Base-by-base conservation (phyloP, 2,329 filamentous ascomycete species). In the Alternaria postmessia region DNA sequence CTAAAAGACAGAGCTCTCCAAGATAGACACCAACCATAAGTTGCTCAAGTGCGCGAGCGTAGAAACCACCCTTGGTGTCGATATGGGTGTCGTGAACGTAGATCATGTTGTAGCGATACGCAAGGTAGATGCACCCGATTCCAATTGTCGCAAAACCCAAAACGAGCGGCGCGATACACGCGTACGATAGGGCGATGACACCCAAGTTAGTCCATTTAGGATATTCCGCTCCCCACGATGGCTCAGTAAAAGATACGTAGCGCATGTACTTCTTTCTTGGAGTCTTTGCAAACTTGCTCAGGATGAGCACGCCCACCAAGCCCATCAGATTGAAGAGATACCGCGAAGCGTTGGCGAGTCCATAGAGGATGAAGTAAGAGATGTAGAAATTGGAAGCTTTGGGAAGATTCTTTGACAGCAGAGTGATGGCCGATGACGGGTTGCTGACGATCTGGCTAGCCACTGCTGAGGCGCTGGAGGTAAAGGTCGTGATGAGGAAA, bases 371-470 rank as follows among this genome's bases (percentile, higher is more conserved):
- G 68, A 99, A 96, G 81, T 97, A 99, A 0, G 90, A 92, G 51
- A 98, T 90, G 80, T 97, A 99, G 78, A 98, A 95, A 81, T 96
- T 98, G 67, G 93, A 95, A 0, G 93, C 89, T 62, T 88, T 90
- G 18, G 95, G 95, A 5, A 99, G 83, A 61, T 92, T 91, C 18
- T 83, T 72, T 0, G 93, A 89, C 3, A 97, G 84, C 34, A 96
- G 80, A 0, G 75, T 80, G 0, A 92, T 86, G 9, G 87, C 87
- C 0, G 77, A 79, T 2, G 80, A 75, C 0, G 93, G 93, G 3
- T 92, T 68, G 0, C 87, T 24, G 22, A 89, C 81, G 42, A 96
- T 88, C 11, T 87, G 65, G 30, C 71, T 66, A 30, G 78, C 72
- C 6, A 77, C 75, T 12, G 89, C 85, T 2, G 92, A 88, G 4